phyloP scores from a whole-genome alignment of 768 basidiomycete species.

The Cystobasidium ongulense region DNA sequence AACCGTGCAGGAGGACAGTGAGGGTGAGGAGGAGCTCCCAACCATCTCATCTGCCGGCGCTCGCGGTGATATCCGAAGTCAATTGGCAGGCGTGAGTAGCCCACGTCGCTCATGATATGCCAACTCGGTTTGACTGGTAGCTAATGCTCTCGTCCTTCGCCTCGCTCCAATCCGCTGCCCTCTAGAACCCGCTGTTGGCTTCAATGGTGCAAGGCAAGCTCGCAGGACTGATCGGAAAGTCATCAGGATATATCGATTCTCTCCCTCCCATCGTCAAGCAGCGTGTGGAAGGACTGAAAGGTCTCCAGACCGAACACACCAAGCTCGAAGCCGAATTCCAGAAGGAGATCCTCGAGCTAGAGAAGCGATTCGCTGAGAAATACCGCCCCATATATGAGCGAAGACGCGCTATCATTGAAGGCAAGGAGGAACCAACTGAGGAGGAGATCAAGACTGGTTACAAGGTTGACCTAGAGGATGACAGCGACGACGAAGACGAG shows the following conservation, averaged over 20 bases:
- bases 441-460: conserved; percentile 76
- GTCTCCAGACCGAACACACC: conserved; percentile 82
- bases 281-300: conserved; percentile 84
- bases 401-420: conserved; percentile 72
- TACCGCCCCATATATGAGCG: conserved; percentile 73
- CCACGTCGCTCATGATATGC: too few relatives aligned
- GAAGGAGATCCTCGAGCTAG: conserved; percentile 84
- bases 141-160: not conserved
- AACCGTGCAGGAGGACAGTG: conserved; percentile 38
- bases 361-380: conserved; percentile 63
- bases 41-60: conserved; percentile 37
- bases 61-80: conserved; percentile 33
- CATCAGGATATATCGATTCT: conserved; percentile 88
- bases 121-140: too few relatives aligned
- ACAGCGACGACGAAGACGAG: conserved; percentile 44
- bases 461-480: conserved; percentile 61
- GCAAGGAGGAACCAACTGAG: conserved; percentile 60
- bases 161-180: not conserved
- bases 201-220: conserved; percentile 81
- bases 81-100: conserved; percentile 35
- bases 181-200: conserved; percentile 61
- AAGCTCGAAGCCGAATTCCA: conserved; percentile 90
- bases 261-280: conserved; percentile 71
- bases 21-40: conserved; percentile 40
- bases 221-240: conserved; percentile 72